Base-by-base conservation (phyloP, 2,329 filamentous ascomycete genomes). In the Hortaea sp. region DNA sequence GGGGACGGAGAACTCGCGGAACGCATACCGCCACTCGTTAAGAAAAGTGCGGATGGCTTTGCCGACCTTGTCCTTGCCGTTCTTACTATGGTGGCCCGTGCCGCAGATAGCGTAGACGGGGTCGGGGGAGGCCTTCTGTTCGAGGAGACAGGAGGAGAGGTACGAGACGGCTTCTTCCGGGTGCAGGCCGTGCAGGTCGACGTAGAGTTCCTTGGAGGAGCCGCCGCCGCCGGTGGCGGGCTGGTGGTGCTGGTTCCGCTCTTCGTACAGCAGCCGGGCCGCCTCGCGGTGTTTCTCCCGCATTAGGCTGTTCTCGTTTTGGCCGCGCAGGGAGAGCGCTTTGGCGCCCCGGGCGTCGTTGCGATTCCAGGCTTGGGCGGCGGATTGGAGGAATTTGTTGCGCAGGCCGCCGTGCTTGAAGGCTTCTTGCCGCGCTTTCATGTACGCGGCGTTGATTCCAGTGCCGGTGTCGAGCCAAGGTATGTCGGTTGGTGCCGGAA, bases 221-320 rank as follows among this genome's bases (percentile, higher is more conserved):
- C n/a, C n/a, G n/a, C 30, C 39, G 2, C 65, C 11, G 29, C 66
- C 66, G 30, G 67, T 63, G 28, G 66, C 63, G 13, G 27, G 3
- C 50, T 70, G 71, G 60, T 81, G 78, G 60, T 81, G 78, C 66
- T 84, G 86, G 65, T 95, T 95, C 35, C 90, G 86, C 63, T 94
- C 85, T 65, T 95, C 89, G 63, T 97, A 98, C 29, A 98, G 75
- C 58, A 92, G 84, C 32, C 83, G 80, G 20, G 92, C 92, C 7
- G 92, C 92, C 68, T 97, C 89, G 41, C 92, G 84, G 63, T 98
- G 92, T 40, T 89, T 90, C 70, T 95, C 94, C 53, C 89, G 82
- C 92, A 98, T 98, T 34, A 94, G 76, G 56, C 94, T 88, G 60
- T 98, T 97, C 69, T 98, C 92, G 57, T 87, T 92, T 68, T 97